A percentile compares a stretch with the other conserved stretches of the same genome.
phyloP scores from a whole-genome alignment of 371 early-diverging fungal species.

The Capniomyces stellatus region DNA sequence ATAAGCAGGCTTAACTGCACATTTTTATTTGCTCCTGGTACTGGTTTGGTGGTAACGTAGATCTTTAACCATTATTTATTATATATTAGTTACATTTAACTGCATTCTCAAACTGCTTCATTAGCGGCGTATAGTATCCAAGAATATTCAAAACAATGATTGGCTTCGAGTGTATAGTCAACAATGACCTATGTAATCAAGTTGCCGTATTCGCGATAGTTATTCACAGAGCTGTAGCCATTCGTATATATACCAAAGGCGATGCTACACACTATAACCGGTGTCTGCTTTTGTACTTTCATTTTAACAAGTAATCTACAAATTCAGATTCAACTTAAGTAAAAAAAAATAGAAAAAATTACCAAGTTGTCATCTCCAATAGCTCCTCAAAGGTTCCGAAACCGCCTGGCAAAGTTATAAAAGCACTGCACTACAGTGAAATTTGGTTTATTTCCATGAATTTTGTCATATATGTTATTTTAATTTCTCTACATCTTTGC shows the following conservation, averaged over 20 bases:
- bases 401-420: slow-evolving; percentile 76
- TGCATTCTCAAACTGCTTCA: slow-evolving; percentile 36
- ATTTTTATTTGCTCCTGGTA: not conserved
- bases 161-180: slow-evolving; percentile 56
- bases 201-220: not conserved
- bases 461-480: too few species aligned
- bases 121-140: slow-evolving; percentile 48
- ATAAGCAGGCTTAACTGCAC: not conserved
- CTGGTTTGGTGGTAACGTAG: not conserved
- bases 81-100: slow-evolving; percentile 25
- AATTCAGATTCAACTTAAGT: too few species aligned
- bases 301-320: not conserved
- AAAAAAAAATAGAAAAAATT: too few species aligned
- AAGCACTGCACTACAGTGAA: slow-evolving; percentile 33
- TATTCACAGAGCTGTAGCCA: slow-evolving; percentile 1
- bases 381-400: slow-evolving; percentile 73
- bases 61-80: not conserved
- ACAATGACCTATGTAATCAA: slow-evolving; percentile 26
- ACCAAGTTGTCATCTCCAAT: slow-evolving; percentile 68
- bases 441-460: too few species aligned
- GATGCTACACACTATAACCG: not conserved
- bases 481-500: too few species aligned
- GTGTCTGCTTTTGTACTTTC: not conserved
- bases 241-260: not conserved
- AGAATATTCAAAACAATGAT: slow-evolving; percentile 54